A percentile compares a stretch with the other conserved stretches of the same genome.
Conservation (phyloP, 2,329 filamentous ascomycete genomes). For the Tolypocladium inflatum region DNA sequence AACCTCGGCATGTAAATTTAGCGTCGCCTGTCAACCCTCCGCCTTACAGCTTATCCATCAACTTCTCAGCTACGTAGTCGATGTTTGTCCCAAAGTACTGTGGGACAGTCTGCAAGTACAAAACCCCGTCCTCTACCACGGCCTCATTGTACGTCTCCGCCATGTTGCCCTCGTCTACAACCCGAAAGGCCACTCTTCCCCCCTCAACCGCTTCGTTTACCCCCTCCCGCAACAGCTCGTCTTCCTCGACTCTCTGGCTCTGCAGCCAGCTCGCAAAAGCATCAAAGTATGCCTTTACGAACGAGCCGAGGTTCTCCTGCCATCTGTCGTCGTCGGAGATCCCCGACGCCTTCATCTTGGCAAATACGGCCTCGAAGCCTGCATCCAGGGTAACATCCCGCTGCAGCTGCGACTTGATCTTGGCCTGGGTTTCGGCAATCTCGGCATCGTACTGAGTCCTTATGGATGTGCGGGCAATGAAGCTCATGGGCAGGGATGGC, state of each 20-base stretch:
- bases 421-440: constrained; percentile 24
- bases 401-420: constrained; percentile 28
- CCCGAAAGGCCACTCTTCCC: constrained; percentile 31
- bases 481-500: constrained; percentile 25
- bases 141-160: constrained; percentile 34
- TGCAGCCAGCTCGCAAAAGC: constrained; percentile 29
- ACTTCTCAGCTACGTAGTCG: constrained; percentile 15
- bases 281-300: constrained; percentile 32
- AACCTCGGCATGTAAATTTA: neutral
- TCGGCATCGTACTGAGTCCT: constrained; percentile 29
- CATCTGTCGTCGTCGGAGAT: constrained; percentile 21
- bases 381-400: constrained; percentile 34
- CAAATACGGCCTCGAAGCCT: constrained; percentile 36
- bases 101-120: constrained; percentile 33
- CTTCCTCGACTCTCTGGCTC: constrained; percentile 33
- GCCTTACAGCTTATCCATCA: constrained; percentile 16
- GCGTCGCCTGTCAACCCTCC: neutral
- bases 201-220: constrained; percentile 36
- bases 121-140: constrained; percentile 35
- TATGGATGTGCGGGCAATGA: constrained; percentile 31
- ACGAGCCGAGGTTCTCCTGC: constrained; percentile 31
- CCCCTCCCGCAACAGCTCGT: constrained; percentile 39
- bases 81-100: constrained; percentile 22
- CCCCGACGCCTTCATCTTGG: constrained; percentile 23
- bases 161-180: constrained; percentile 33